Conservation (phyloP, 352 stramenopile species). For the Pythium volutum region DNA sequence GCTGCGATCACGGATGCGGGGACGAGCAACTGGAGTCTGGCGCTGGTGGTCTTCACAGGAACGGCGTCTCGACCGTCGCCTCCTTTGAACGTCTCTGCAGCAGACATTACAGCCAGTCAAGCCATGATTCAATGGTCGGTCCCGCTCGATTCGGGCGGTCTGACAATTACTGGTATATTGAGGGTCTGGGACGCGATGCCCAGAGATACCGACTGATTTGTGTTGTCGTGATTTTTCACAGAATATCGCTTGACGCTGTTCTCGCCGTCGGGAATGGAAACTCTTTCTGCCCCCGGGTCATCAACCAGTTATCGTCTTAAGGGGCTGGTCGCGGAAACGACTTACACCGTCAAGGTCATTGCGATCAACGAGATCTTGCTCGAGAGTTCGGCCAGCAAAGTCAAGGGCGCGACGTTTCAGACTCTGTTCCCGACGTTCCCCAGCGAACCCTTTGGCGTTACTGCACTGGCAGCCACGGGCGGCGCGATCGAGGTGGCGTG, state of each 20-base stretch:
- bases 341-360: slow-evolving; percentile 54
- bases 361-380: slow-evolving; percentile 33
- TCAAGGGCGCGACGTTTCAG: slow-evolving; percentile 36
- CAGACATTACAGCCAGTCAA: slow-evolving; percentile 36
- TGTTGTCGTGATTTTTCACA: slow-evolving; percentile 18
- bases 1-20: slow-evolving; percentile 42
- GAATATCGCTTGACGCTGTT: slow-evolving; percentile 17
- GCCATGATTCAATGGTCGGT: slow-evolving; percentile 34
- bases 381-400: slow-evolving; percentile 24
- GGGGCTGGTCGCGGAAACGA: slow-evolving; percentile 31
- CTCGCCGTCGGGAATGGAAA: slow-evolving; percentile 14
- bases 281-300: slow-evolving; percentile 8
- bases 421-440: slow-evolving; percentile 29
- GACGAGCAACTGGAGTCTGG: slow-evolving; percentile 30
- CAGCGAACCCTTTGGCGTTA: slow-evolving; percentile 34
- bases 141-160: slow-evolving; percentile 44
- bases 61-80: slow-evolving; percentile 27
- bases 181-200: background rate
- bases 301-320: slow-evolving; percentile 26
- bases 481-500: slow-evolving; percentile 53
- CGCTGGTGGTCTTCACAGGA: slow-evolving; percentile 29
- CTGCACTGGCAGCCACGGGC: slow-evolving; percentile 30
- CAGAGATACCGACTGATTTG: background rate
- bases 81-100: slow-evolving; percentile 29
- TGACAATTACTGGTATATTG: slow-evolving; percentile 37